A percentile compares a stretch with the other conserved stretches of the same genome.
These are phyloP conservation scores for Pseudogymnoascus sp. DNA, from an alignment of 2,329 filamentous ascomycete genomes.

Conservation along the genomic window DNA sequence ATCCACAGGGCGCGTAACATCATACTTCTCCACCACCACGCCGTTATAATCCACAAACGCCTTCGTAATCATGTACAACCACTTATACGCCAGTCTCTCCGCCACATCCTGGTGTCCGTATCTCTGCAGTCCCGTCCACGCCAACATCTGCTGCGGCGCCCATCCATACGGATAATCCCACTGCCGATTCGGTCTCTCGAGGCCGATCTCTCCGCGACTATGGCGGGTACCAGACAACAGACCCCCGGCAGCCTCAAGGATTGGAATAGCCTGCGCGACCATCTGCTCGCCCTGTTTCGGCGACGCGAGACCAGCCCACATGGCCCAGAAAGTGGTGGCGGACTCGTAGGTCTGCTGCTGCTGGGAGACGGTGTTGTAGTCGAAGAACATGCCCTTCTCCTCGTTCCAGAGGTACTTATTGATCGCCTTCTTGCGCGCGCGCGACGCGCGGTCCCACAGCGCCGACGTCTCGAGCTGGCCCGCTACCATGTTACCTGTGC, in stretches of 20 bases:
- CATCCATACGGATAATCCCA: slow-evolving; percentile 99
- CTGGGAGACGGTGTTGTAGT: slow-evolving; percentile 83
- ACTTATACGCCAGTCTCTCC: slow-evolving; percentile 85
- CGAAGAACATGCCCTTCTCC: slow-evolving; percentile 91
- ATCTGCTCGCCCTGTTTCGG: slow-evolving; percentile 80
- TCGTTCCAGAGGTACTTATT: slow-evolving; percentile 95
- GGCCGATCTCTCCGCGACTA: slow-evolving; percentile 70
- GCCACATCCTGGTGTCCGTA: slow-evolving; percentile 91
- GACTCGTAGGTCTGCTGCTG: slow-evolving; percentile 79
- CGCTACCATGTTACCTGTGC: slow-evolving; percentile 56
- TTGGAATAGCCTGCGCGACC: slow-evolving; percentile 73
- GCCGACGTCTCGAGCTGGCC: slow-evolving; percentile 74
- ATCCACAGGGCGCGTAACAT: slow-evolving; percentile 83
- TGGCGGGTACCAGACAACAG: slow-evolving; percentile 83
- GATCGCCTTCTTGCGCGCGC: slow-evolving; percentile 74
- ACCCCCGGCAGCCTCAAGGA: slow-evolving; percentile 82
- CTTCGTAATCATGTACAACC: slow-evolving; percentile 97
- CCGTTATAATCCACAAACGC: slow-evolving; percentile 98
- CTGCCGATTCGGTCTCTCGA: slow-evolving; percentile 86
- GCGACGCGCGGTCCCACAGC: slow-evolving; percentile 82
- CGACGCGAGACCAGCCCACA: slow-evolving; percentile 87
- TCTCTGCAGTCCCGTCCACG: slow-evolving; percentile 85
- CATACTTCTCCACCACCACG: slow-evolving; percentile 97
- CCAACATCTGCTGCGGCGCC: slow-evolving; percentile 97
- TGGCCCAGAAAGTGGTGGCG: slow-evolving; percentile 91